Base-by-base conservation (phyloP, 1,139 yeast species). In the Pichia cactophila region DNA sequence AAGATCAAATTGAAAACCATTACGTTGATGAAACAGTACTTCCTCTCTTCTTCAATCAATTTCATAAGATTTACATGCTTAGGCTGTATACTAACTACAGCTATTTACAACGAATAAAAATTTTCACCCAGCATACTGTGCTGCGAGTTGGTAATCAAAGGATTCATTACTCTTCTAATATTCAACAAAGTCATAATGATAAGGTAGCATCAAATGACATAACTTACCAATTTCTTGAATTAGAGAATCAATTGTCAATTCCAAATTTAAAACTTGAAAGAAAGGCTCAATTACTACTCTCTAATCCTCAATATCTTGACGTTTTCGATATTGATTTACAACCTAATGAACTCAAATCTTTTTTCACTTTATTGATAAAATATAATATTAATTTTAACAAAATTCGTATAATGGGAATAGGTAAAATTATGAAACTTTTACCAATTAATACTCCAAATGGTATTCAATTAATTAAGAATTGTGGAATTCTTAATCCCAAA, bases 401-500 rank as follows among this genome's bases (percentile, higher is more conserved):
- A 7, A 20, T 12, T 2, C 8, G 38, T 4, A 26, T 54, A 10
- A 31, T 23, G 23, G 55, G 55, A 7, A 29, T 54, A 5, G 54
- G 54, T 10, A 43, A 42, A 20, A 40, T 54, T 14, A 36, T 54
- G 33, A 53, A 50, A 40, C 23, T 43, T 2, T 23, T 51, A 17
- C 31, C 50, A 6, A 23, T 17, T 20, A 11, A 26, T 12, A 26
- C 47, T 8, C 14, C 4, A n/a, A 26, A 33, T 26, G 57, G 57
- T 4, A 11, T 51, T 5, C 43, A 50, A 5, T 5, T 48, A 3
- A 46, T 54, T 29, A 50, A 44, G 48, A 43, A 42, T 39, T 54
- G 57, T 48, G 57, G 56, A 28, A 46, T 48, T 44, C 50, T 46
- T 46, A 35, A 35, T 26, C 4, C 37, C 16, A 31, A 8, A 29